Conservation (phyloP, 257 asterid genomes). For the Linaria vulgaris region DNA sequence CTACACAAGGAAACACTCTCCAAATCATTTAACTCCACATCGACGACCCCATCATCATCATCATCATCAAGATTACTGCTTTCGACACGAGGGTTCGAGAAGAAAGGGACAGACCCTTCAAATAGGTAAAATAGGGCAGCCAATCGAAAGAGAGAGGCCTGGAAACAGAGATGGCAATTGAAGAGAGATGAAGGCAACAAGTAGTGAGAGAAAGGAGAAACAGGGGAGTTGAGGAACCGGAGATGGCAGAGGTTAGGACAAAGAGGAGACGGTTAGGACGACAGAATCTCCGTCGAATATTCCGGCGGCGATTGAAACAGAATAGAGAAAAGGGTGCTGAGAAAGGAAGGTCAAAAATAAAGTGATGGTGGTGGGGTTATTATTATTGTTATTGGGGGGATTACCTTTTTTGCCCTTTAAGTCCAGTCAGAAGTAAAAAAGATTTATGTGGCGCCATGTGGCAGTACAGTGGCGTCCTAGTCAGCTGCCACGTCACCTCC, state of each 20-base stretch:
- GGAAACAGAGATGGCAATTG: slow-evolving; percentile 44
- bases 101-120: slow-evolving; percentile 49
- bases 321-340: slow-evolving; percentile 49
- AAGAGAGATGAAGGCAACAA: slow-evolving; percentile 51
- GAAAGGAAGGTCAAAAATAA: slow-evolving; percentile 46
- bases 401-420: no score
- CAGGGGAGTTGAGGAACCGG: slow-evolving; percentile 39
- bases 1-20: slow-evolving; percentile 58
- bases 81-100: slow-evolving; percentile 30
- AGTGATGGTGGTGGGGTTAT: slow-evolving; percentile 28
- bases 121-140: slow-evolving; percentile 39
- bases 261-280: slow-evolving; percentile 36
- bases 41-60: slow-evolving; percentile 18
- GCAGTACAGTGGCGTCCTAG: no score
- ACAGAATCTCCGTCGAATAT: slow-evolving; percentile 27
- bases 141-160: slow-evolving; percentile 55
- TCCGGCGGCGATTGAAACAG: slow-evolving; percentile 39
- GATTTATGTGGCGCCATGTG: no score
- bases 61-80: background rate
- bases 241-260: slow-evolving; percentile 59
- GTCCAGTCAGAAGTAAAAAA: no score
- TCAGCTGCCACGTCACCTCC: no score
- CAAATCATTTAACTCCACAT: slow-evolving; percentile 41
- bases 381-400: no score
- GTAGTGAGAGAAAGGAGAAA: slow-evolving; percentile 38